Conservation (phyloP, 768 basidiomycete genomes). For the Calvatia gigantea region DNA sequence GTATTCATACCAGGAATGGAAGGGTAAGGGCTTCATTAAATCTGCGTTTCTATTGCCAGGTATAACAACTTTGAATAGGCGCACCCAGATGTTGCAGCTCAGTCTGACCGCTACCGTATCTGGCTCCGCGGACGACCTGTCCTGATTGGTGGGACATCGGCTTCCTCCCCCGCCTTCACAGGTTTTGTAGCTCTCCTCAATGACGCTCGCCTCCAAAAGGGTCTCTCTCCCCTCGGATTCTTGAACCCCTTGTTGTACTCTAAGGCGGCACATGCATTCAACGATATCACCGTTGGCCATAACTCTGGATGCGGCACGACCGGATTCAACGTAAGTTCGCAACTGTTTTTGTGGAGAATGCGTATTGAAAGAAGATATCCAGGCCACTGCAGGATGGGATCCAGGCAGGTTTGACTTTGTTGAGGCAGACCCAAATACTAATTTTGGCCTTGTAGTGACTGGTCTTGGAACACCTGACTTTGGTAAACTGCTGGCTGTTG, state of each 20-base stretch:
- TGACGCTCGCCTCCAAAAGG: conserved; percentile 46
- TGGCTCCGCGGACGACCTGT: conserved; percentile 33
- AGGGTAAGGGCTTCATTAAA: conserved; percentile 36
- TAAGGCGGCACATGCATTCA: conserved; percentile 36
- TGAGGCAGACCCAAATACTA: neutral
- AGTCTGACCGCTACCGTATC: conserved; percentile 44
- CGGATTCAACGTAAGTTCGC: conserved; percentile 35
- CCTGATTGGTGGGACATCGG: conserved; percentile 57
- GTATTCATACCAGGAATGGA: conserved; percentile 33
- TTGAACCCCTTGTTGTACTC: conserved; percentile 61
- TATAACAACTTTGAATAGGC: conserved; percentile 30
- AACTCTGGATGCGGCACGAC: conserved; percentile 55
- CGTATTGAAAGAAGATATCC: neutral
- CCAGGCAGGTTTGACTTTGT: conserved; percentile 36
- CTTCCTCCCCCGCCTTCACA: conserved; percentile 57
- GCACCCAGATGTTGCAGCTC: conserved; percentile 64
- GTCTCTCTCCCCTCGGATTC: conserved; percentile 51
- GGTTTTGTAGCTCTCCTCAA: conserved; percentile 61
- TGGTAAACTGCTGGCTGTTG: conserved; percentile 38
- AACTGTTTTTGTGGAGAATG: no score
- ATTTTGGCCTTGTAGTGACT: conserved; percentile 32
- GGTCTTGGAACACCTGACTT: conserved; percentile 57
- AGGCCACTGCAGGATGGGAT: conserved; percentile 56
- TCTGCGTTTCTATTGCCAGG: neutral
- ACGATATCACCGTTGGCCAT: conserved; percentile 54